Conservation (phyloP, 148 eudicot genomes). For the Bassia scoparia region DNA sequence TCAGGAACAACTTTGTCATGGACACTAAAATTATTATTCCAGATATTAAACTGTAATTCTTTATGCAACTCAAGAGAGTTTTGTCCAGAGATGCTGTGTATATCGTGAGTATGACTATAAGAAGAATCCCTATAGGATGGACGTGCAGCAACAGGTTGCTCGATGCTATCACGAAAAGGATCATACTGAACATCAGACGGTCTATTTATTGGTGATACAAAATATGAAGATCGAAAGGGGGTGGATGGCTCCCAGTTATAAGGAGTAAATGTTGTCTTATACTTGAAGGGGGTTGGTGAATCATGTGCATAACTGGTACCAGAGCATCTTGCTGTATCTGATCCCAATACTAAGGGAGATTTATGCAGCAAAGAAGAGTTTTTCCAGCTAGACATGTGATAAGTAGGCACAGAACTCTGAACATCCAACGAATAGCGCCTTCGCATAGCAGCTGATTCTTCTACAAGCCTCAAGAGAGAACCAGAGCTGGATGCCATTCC, state of each 20-base stretch:
- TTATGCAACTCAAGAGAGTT: conserved; percentile 29
- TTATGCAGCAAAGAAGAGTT: conserved; percentile 33
- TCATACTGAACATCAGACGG: conserved; percentile 55
- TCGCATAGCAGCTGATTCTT: conserved; percentile 36
- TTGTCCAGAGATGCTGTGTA: conserved; percentile 22
- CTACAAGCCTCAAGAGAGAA: conserved; percentile 31
- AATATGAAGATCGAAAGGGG: conserved; percentile 65
- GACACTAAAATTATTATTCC: conserved; percentile 30
- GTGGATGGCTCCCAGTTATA: conserved; percentile 84
- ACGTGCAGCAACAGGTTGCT: conserved; percentile 37
- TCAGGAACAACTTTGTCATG: conserved; percentile 29
- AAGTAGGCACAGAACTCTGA: conserved; percentile 22
- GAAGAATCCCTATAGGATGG: conserved; percentile 32
- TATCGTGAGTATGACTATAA: conserved; percentile 29
- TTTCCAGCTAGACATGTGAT: conserved; percentile 31
- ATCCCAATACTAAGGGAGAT: conserved; percentile 37
- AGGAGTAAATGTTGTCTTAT: conserved; percentile 34
- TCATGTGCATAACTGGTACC: conserved; percentile 29
- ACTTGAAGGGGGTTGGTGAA: conserved; percentile 23
- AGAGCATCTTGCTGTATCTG: conserved; percentile 31
- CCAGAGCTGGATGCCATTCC: conserved; percentile 24
- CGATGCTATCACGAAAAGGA: conserved; percentile 69
- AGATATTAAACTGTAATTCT: conserved; percentile 17
- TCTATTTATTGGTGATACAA: conserved; percentile 36
- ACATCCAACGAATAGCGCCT: conserved; percentile 31